A percentile compares a stretch with the other conserved stretches of the same genome.
Evolutionary conservation across 805 yeast genomes (phyloP).

Genomic region (Tanozyma kutaoensis): DNA sequence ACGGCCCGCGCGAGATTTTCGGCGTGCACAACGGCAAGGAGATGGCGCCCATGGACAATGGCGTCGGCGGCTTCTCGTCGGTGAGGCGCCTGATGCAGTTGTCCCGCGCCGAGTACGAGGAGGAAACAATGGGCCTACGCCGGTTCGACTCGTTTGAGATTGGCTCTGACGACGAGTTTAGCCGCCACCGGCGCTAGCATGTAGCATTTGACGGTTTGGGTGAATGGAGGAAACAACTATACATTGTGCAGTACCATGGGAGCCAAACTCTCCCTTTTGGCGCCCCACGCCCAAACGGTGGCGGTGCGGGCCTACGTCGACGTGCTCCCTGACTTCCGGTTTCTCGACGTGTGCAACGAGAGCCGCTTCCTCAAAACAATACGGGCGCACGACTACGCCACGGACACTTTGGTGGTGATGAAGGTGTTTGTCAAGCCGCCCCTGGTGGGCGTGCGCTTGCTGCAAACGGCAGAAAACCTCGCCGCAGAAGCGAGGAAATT

Average conservation of each 20-base stretch:
- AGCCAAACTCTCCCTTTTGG: slow-evolving; percentile 67
- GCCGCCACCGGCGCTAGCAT: too few species aligned
- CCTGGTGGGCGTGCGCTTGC: slow-evolving; percentile 13
- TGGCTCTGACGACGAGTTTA: slow-evolving; percentile 24
- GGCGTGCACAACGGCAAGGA: slow-evolving; percentile 42
- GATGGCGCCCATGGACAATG: slow-evolving; percentile 66
- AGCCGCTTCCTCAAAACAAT: slow-evolving; percentile 80
- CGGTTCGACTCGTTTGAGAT: slow-evolving; percentile 51
- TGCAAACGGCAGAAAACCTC: slow-evolving; percentile 11
- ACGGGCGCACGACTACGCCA: slow-evolving; percentile 52
- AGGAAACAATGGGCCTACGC: slow-evolving; percentile 40
- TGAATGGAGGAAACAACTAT: too few species aligned
- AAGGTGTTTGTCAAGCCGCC: slow-evolving; percentile 75
- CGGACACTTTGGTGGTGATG: slow-evolving; percentile 57
- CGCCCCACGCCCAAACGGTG: slow-evolving; percentile 87
- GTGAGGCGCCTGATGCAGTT: slow-evolving; percentile 67
- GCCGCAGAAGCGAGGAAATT: slow-evolving; percentile 27
- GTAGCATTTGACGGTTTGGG: too few species aligned
- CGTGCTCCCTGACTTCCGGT: slow-evolving; percentile 63
- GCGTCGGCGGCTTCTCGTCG: slow-evolving; percentile 59
- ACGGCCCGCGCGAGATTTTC: slow-evolving; percentile 41
- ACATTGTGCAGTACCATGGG: too few species aligned
- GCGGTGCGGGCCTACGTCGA: slow-evolving; percentile 85
- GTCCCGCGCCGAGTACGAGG: slow-evolving; percentile 29
- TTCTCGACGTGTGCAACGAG: slow-evolving; percentile 61